Percentiles rank a stretch among this genome's conserved stretches.
phyloP scores from a whole-genome alignment of 2,329 filamentous ascomycete species.

The Colletotrichum theobromicola region DNA sequence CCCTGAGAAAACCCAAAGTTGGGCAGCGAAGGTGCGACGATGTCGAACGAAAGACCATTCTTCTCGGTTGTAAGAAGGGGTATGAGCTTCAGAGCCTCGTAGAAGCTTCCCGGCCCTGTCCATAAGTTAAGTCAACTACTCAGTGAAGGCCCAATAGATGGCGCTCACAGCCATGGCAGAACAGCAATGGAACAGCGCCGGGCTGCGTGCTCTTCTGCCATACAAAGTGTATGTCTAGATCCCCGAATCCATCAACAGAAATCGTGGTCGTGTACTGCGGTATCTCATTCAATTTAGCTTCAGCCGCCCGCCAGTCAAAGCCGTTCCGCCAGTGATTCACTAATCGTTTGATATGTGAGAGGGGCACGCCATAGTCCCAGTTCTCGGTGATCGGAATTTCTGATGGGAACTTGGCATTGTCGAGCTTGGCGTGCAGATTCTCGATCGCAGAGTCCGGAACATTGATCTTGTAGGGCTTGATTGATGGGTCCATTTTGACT shows the following conservation, averaged over 20 bases:
- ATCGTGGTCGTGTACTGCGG: slow-evolving; percentile 62
- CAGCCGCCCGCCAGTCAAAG: slow-evolving; percentile 68
- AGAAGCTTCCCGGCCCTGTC: slow-evolving; percentile 67
- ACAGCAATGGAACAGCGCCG: slow-evolving; percentile 67
- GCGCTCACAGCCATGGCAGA: slow-evolving; percentile 66
- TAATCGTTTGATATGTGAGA: slow-evolving; percentile 38
- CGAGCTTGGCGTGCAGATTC: slow-evolving; percentile 35
- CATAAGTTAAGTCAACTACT: background rate
- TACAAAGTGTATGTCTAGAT: slow-evolving; percentile 68
- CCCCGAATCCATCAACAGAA: slow-evolving; percentile 60
- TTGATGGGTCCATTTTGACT: slow-evolving; percentile 21
- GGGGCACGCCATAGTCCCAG: slow-evolving; percentile 35
- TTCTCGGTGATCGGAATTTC: slow-evolving; percentile 37
- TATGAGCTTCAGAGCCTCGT: slow-evolving; percentile 70
- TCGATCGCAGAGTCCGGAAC: slow-evolving; percentile 36
- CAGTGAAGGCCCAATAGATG: background rate
- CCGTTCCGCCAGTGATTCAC: slow-evolving; percentile 42
- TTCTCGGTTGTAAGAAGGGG: slow-evolving; percentile 43
- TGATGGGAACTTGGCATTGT: slow-evolving; percentile 31
- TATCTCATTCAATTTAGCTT: slow-evolving; percentile 62
- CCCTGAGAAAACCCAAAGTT: slow-evolving; percentile 57
- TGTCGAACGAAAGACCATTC: slow-evolving; percentile 53
- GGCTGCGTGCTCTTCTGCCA: slow-evolving; percentile 57
- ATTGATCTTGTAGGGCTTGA: slow-evolving; percentile 38
- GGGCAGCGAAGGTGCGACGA: slow-evolving; percentile 63